Evolutionary conservation across 345 rosid genomes (phyloP).

Genomic region (Eucalyptus guilfoylei): DNA sequence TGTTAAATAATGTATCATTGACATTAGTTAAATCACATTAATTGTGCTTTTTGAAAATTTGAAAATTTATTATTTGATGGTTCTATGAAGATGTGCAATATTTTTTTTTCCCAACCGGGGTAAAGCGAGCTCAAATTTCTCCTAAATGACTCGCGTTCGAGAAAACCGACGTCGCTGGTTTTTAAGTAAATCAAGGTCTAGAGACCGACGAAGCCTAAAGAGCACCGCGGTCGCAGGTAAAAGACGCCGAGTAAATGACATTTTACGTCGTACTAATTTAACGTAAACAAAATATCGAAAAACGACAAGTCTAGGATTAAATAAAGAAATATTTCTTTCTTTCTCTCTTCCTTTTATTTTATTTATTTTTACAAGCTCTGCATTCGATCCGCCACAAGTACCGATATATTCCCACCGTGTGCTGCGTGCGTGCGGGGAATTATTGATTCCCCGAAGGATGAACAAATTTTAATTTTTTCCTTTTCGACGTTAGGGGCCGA

Average conservation of each 20-base stretch:
- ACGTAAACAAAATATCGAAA: background rate
- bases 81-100: background rate
- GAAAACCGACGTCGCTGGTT: background rate
- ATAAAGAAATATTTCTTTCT: background rate
- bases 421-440: background rate
- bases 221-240: background rate
- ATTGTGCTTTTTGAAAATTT: background rate
- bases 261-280: background rate
- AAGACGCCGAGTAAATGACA: background rate
- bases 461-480: background rate
- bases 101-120: background rate
- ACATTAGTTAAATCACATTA: rapidly evolving
- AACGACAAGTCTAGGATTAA: background rate
- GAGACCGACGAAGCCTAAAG: background rate
- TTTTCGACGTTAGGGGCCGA: background rate
- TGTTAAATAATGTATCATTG: background rate
- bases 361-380: background rate
- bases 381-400: background rate
- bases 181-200: background rate
- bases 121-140: background rate
- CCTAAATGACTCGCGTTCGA: background rate
- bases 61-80: background rate
- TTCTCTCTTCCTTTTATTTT: background rate
- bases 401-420: background rate
- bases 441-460: background rate